Evolutionary conservation across 129 eudicot genomes (phyloP).

Genomic region (Erigeron canadensis): DNA sequence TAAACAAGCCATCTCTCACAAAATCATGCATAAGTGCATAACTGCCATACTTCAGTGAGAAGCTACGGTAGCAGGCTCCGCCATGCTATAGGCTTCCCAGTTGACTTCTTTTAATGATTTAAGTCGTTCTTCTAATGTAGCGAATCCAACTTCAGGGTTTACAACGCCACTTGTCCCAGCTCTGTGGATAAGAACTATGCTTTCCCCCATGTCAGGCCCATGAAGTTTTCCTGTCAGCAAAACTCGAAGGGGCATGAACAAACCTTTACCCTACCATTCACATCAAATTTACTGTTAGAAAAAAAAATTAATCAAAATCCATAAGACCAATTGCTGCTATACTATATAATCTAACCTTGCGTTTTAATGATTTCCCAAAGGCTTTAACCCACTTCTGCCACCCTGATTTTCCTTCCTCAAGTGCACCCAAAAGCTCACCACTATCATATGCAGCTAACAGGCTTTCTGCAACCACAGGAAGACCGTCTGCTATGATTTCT

Average conservation of each 20-base stretch:
- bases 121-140: constrained; percentile 48
- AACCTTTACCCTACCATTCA: constrained; percentile 68
- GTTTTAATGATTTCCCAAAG: constrained; percentile 72
- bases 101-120: constrained; percentile 34
- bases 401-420: constrained; percentile 70
- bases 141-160: constrained; percentile 32
- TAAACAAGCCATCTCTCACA: no score
- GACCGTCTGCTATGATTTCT: constrained; percentile 60
- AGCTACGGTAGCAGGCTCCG: constrained; percentile 40
- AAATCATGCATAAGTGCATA: neutral
- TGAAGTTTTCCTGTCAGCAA: constrained; percentile 92
- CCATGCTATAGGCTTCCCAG: constrained; percentile 53
- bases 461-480: constrained; percentile 68
- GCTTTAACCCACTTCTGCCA: constrained; percentile 91
- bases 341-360: constrained; percentile 55
- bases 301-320: constrained; percentile 13
- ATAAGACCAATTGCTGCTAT: neutral
- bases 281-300: neutral
- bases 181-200: constrained; percentile 51
- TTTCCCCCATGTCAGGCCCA: constrained; percentile 81
- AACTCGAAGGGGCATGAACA: constrained; percentile 92
- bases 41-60: constrained; percentile 27
- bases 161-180: no score
- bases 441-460: constrained; percentile 76
- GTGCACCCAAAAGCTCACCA: constrained; percentile 69